Evolutionary conservation across 306 rosid genomes (phyloP).

Genomic region (Casuarina glauca): DNA sequence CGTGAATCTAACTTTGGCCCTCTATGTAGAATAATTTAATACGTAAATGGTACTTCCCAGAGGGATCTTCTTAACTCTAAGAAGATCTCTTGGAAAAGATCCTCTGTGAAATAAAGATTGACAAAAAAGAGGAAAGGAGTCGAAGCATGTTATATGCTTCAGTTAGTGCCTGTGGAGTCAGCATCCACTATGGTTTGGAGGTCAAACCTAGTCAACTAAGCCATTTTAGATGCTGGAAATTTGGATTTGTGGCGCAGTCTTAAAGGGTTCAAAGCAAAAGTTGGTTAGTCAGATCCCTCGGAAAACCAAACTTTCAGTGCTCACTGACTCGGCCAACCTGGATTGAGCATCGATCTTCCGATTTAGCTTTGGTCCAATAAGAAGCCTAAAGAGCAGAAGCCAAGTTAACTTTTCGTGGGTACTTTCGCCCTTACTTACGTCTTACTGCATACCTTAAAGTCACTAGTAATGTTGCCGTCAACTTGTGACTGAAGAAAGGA

Average conservation of each 20-base stretch:
- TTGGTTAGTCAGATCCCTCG: background rate
- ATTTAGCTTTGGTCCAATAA: background rate
- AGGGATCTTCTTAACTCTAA: conserved; percentile 30
- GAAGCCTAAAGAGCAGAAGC: background rate
- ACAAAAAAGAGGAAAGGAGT: background rate
- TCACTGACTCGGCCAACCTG: conserved; percentile 23
- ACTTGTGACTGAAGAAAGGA: no score
- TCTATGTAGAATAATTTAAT: conserved; percentile 26
- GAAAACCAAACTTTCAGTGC: conserved; percentile 11
- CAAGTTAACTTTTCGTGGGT: background rate
- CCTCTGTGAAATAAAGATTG: background rate
- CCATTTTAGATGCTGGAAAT: conserved; percentile 16
- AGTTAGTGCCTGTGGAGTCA: conserved; percentile 38
- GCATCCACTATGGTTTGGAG: conserved; percentile 28
- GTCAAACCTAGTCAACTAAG: conserved; percentile 34
- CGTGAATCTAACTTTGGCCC: conserved; percentile 43
- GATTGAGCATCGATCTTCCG: background rate
- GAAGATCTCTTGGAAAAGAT: conserved; percentile 24
- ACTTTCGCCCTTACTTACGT: background rate
- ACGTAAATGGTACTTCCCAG: conserved; percentile 32
- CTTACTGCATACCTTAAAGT: no score
- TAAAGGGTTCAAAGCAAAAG: background rate
- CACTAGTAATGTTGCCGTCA: no score
- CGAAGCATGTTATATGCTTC: conserved; percentile 40
- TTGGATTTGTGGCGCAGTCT: conserved; percentile 6